These are phyloP conservation scores for Calycina herbarum DNA, from an alignment of 2,329 filamentous ascomycete species.

Conservation along the genomic window DNA sequence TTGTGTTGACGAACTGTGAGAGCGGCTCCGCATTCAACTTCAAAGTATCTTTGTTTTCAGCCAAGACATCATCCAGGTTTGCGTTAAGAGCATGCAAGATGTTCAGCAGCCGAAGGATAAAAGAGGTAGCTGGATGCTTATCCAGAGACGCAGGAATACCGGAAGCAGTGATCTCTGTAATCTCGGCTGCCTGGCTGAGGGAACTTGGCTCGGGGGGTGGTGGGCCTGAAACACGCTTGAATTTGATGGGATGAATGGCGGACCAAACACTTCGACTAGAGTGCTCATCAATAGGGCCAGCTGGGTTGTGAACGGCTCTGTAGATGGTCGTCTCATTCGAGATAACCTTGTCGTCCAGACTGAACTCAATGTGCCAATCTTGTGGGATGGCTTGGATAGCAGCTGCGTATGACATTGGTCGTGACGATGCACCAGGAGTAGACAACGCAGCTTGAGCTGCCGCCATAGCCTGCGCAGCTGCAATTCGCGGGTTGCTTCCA, in stretches of 20 bases:
- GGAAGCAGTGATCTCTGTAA: conserved; percentile 53
- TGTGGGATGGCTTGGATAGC: conserved; percentile 78
- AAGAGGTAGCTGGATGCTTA: conserved; percentile 80
- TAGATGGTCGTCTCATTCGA: conserved; percentile 95
- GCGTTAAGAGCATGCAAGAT: conserved; percentile 91
- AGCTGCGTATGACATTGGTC: conserved; percentile 79
- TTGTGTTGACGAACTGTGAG: conserved; percentile 97
- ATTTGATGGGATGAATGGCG: conserved; percentile 86
- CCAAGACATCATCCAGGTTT: conserved; percentile 86
- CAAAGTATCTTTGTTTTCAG: conserved; percentile 70
- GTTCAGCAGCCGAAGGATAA: conserved; percentile 83
- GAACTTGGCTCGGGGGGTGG: conserved; percentile 71
- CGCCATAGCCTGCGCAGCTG: conserved; percentile 41
- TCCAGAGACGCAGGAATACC: conserved; percentile 76
- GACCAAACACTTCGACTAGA: conserved; percentile 83
- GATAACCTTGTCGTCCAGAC: conserved; percentile 78
- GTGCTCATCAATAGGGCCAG: conserved; percentile 62
- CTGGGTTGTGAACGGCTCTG: conserved; percentile 73
- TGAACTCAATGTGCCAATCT: conserved; percentile 98
- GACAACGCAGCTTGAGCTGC: conserved; percentile 38
- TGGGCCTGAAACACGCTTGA: conserved; percentile 81
- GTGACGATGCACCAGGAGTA: conserved; percentile 54
- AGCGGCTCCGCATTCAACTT: conserved; percentile 78
- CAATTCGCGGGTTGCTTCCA: conserved; percentile 45
- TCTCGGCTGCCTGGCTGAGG: conserved; percentile 55